A percentile compares a stretch with the other conserved stretches of the same genome.
These are phyloP conservation scores for Kodamaea neixiangensis DNA, from an alignment of 805 yeast species.

Conservation along the genomic window DNA sequence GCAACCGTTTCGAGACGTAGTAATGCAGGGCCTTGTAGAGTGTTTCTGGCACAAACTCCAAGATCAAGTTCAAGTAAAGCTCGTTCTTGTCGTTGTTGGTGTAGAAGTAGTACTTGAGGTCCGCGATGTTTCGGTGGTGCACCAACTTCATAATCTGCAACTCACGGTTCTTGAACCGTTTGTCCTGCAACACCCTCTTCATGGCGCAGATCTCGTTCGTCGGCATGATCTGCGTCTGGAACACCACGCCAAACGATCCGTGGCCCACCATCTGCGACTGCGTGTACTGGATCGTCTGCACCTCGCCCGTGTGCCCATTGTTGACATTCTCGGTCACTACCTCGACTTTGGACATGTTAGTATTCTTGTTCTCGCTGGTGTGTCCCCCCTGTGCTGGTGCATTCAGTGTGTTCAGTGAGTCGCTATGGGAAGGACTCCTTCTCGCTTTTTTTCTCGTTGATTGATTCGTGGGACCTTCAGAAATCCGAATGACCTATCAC, in stretches of 20 bases:
- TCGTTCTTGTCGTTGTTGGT: constrained; percentile 71
- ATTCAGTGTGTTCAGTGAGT: not conserved
- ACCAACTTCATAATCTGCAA: constrained; percentile 92
- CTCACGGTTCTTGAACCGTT: constrained; percentile 91
- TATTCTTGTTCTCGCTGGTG: constrained; percentile 13
- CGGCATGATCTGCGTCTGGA: constrained; percentile 77
- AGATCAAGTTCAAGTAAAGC: constrained; percentile 81
- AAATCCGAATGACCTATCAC: not conserved
- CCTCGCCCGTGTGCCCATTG: constrained; percentile 70
- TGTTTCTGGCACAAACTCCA: constrained; percentile 96
- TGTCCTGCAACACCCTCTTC: constrained; percentile 94
- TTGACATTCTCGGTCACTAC: constrained; percentile 63
- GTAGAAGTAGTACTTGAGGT: constrained; percentile 83
- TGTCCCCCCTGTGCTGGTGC: not conserved
- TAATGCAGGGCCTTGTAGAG: constrained; percentile 87
- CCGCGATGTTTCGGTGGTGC: constrained; percentile 84
- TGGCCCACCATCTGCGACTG: constrained; percentile 93
- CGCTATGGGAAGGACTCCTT: too few species aligned
- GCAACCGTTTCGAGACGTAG: constrained; percentile 66
- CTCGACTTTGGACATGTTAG: constrained; percentile 49
- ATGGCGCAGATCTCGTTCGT: constrained; percentile 84
- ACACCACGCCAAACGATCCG: constrained; percentile 99
- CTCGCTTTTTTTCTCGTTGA: too few species aligned
- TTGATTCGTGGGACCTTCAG: too few species aligned
- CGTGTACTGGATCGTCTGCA: constrained; percentile 67